Percentiles rank a stretch among this genome's conserved stretches.
phyloP scores from a whole-genome alignment of 78 protist species.

The Mastigamoeba balamuthi region DNA sequence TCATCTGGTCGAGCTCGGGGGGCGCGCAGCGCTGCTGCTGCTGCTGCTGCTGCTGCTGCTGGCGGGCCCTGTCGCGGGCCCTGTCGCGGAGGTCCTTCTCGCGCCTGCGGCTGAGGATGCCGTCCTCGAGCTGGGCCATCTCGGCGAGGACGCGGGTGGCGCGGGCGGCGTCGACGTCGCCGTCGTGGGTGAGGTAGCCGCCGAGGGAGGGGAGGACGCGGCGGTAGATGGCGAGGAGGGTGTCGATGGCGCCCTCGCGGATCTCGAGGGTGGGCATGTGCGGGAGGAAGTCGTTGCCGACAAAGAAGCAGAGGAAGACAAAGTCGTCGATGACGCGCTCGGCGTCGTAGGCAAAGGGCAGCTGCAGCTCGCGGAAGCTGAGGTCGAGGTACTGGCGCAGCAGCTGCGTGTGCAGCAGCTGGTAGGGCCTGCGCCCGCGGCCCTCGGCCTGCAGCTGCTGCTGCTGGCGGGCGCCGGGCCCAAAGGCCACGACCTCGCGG shows the following conservation, averaged over 20 bases:
- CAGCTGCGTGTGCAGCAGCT: conserved; percentile 24
- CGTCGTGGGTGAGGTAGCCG: conserved; percentile 11
- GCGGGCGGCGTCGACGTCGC: conserved; percentile 8
- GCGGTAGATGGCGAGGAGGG: conserved; percentile 47
- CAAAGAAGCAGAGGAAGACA: conserved; percentile 89
- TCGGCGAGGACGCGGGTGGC: neutral
- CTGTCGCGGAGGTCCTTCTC: neutral
- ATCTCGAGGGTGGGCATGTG: conserved; percentile 91
- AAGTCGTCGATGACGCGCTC: conserved; percentile 92
- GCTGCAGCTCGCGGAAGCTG: neutral
- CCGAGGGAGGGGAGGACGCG: conserved; percentile 20
- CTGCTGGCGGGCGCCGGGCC: neutral
- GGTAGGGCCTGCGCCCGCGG: conserved; percentile 6
- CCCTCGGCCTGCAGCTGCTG: neutral
- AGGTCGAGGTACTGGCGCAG: conserved; percentile 43
- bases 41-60: neutral
- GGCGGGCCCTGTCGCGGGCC: neutral
- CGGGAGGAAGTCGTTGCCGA: conserved; percentile 98
- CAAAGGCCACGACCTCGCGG: conserved; percentile 59
- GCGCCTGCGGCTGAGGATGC: neutral
- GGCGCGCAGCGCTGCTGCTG: neutral
- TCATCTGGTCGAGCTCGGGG: neutral
- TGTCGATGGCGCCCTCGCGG: conserved; percentile 78
- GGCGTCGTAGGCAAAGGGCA: conserved; percentile 42
- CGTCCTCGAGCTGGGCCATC: neutral